Evolutionary conservation across 73 alveolate genomes (phyloP), one percentile per base, ranked within the genome.

Genomic region (Paramecium sonneborni): DNA sequence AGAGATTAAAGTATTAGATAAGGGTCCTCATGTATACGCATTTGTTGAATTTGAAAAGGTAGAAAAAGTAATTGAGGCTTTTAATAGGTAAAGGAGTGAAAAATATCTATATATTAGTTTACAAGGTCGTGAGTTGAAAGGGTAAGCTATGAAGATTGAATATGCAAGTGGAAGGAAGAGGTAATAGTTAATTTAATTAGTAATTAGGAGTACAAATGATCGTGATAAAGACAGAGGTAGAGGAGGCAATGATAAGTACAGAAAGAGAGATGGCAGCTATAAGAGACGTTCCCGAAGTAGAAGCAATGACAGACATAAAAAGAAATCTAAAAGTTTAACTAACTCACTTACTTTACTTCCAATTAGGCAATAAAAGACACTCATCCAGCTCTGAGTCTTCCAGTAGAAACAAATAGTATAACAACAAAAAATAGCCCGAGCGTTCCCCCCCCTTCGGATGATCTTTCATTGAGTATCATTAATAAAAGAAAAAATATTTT

Each of bases 301-400:
- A 43, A 79, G 90, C 48, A 32, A 23, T 44, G 72, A 79, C 32
- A 32, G 72, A 21, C 69, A 79, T 21, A 79, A 79, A 26, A 43
- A 79, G 90, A 79, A 79, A 79, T 79, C 90, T 79, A 79, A 79
- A 79, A 79, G 90, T 79, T 79, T 62, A 28, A 72, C 86, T 79
- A 24, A 37, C 74, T 24, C 90, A 37, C 86, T 38, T 37, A 34
- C 46, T 23, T 23, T 44, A 37, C 43, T 24, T 62, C 55, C 41
- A 43, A 24, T 79, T 79, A 79, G 90, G 90, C 90, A 74, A 79
- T 28, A 21, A 62, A 39, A 79, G 76, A 44, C 90, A 62, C 43
- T 43, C 90, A 11, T 79, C 90, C 90, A 79, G 90, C 72, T 79
- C 90, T 37, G 87, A 74, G 44, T 74, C 87, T 39, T 74, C 87